These are phyloP conservation scores for Schwanniomyces occidentalis DNA, from an alignment of 805 yeast species.

Conservation along the genomic window DNA sequence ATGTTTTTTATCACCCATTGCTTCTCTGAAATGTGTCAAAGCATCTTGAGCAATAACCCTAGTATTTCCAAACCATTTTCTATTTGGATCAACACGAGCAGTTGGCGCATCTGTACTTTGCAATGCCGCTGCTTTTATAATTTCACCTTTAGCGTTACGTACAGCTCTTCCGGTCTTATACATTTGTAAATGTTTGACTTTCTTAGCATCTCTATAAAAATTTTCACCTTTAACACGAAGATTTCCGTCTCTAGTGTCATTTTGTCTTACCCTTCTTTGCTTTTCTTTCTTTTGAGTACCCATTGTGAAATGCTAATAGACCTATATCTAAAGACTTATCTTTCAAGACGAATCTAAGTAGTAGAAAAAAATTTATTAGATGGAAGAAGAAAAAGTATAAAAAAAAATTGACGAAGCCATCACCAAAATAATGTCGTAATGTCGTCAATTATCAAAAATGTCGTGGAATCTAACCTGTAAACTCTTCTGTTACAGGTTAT, in stretches of 20 bases:
- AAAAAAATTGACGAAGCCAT: no score
- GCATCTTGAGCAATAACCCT: constrained; percentile 98
- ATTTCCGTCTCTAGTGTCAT: constrained; percentile 83
- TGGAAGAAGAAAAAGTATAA: no score
- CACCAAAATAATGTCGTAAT: no score
- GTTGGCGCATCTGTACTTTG: constrained; percentile 86
- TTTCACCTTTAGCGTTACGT: constrained; percentile 84
- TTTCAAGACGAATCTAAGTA: no score
- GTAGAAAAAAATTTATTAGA: no score
- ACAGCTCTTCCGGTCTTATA: constrained; percentile 88
- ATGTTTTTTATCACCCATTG: constrained; percentile 80
- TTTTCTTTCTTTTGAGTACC: constrained; percentile 94
- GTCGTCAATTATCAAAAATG: no score
- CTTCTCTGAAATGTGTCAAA: constrained; percentile 87
- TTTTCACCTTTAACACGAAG: constrained; percentile 95
- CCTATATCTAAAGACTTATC: no score
- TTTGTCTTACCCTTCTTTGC: constrained; percentile 79
- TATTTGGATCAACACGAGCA: constrained; percentile 93
- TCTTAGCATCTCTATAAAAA: constrained; percentile 91
- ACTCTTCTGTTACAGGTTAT: no score
- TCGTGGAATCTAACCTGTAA: no score
- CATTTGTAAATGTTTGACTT: constrained; percentile 87
- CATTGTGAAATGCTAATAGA: no score
- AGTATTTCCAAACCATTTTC: constrained; percentile 97
- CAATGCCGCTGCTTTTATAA: constrained; percentile 81